A percentile compares a stretch with the other conserved stretches of the same genome.
Conservation (phyloP, 106 monocot species). For the Iris macrosiphon region DNA sequence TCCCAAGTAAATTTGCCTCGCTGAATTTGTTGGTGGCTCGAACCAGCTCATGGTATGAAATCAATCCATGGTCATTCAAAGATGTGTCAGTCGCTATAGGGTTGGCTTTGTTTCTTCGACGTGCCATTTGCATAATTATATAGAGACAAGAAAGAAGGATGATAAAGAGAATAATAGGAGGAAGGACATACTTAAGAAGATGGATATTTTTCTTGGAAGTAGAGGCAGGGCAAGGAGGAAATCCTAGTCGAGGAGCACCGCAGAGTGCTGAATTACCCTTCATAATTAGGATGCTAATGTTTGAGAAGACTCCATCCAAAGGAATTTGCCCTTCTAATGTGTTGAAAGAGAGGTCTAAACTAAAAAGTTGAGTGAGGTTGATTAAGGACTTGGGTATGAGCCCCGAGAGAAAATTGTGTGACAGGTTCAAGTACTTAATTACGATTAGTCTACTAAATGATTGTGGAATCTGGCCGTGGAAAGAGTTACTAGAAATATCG, state of each 20-base stretch:
- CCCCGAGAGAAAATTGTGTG: neutral
- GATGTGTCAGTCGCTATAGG: too few relatives aligned
- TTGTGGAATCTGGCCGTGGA: conserved; percentile 10
- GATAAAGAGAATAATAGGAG: neutral
- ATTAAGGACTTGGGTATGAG: neutral
- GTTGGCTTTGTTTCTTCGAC: too few relatives aligned
- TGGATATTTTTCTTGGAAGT: neutral
- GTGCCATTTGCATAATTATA: neutral
- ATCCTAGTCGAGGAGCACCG: neutral
- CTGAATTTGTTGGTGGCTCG: neutral
- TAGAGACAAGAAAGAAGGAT: neutral
- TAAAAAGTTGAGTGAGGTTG: neutral
- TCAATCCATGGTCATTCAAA: neutral
- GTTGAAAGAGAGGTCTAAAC: conserved; percentile 2
- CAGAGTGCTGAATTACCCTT: neutral
- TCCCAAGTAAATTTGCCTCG: neutral
- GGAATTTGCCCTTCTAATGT: neutral
- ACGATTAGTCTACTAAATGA: neutral
- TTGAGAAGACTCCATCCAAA: neutral
- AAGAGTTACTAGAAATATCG: neutral
- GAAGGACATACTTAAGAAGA: neutral
- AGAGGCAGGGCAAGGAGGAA: neutral
- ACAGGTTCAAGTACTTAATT: neutral
- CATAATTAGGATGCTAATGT: neutral
- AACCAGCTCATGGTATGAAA: conserved; percentile 3